Evolutionary conservation across 2,329 filamentous ascomycete species (phyloP).

Genomic region (Albifimbria verrucaria): DNA sequence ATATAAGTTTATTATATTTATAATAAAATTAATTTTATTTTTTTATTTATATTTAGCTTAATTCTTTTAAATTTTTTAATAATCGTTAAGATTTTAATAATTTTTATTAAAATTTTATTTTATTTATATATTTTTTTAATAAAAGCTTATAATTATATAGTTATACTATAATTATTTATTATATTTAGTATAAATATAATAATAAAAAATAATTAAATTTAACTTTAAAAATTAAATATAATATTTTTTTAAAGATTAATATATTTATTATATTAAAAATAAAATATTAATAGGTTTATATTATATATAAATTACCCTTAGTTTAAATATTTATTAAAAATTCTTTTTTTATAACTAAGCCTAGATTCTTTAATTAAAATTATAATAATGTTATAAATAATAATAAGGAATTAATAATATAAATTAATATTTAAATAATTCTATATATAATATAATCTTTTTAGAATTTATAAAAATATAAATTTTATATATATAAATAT

Average conservation of each 20-base stretch:
- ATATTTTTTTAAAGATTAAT: constrained; percentile 4
- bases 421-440: background rate
- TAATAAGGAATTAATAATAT: background rate
- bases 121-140: background rate
- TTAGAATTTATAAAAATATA: constrained; percentile 2
- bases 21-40: background rate
- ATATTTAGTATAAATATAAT: constrained; percentile 1
- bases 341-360: constrained; percentile 2
- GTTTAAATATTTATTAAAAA: constrained; percentile 1
- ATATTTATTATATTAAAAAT: background rate
- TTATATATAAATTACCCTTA: background rate
- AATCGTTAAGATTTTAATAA: too few relatives aligned
- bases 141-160: too few relatives aligned
- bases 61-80: too few relatives aligned
- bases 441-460: background rate
- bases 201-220: background rate
- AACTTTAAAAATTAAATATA: background rate
- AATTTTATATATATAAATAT: background rate
- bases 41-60: too few relatives aligned
- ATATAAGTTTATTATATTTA: background rate
- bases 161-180: background rate
- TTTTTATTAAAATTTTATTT: too few relatives aligned
- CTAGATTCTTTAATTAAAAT: background rate
- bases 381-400: background rate
- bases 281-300: background rate